A percentile compares a stretch with the other conserved stretches of the same genome.
Evolutionary conservation across 345 rosid species (phyloP).

Genomic region (Orychophragmus violaceus): DNA sequence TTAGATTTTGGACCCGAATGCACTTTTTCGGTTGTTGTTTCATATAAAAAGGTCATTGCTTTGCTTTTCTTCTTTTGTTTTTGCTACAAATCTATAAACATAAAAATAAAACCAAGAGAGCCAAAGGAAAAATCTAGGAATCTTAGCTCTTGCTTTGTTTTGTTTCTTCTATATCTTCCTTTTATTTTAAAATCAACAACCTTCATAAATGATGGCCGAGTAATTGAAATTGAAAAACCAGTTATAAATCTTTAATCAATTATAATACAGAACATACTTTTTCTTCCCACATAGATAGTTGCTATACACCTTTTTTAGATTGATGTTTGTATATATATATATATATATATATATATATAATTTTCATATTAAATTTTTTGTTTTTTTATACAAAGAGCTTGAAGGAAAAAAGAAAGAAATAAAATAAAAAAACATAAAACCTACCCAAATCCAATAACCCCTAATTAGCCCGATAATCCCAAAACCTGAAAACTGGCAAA

Average conservation of each 20-base stretch:
- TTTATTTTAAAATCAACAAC: slow-evolving; percentile 16
- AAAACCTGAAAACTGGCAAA: too few species aligned
- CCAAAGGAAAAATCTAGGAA: slow-evolving; percentile 3
- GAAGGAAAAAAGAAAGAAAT: too few species aligned
- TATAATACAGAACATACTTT: background rate
- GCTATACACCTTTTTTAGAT: background rate
- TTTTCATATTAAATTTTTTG: too few species aligned
- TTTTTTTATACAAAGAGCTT: too few species aligned
- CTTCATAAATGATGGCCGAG: background rate
- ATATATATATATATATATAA: too few species aligned
- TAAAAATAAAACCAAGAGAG: background rate
- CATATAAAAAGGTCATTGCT: slow-evolving; percentile 11
- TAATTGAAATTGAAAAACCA: background rate
- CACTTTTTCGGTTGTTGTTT: slow-evolving; percentile 13
- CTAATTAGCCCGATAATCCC: too few species aligned
- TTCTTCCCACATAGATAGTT: background rate
- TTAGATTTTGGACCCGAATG: slow-evolving; percentile 28
- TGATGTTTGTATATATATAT: too few species aligned
- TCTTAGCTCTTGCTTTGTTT: slow-evolving; percentile 8
- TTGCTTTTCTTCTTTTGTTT: slow-evolving; percentile 19
- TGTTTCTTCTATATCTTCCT: slow-evolving; percentile 13
- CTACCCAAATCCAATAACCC: too few species aligned
- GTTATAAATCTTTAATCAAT: background rate
- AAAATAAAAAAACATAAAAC: too few species aligned
- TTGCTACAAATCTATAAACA: background rate